These are phyloP conservation scores for Sporisorium exsertum DNA, from an alignment of 1,284 basidiomycete species.

Conservation along the genomic window DNA sequence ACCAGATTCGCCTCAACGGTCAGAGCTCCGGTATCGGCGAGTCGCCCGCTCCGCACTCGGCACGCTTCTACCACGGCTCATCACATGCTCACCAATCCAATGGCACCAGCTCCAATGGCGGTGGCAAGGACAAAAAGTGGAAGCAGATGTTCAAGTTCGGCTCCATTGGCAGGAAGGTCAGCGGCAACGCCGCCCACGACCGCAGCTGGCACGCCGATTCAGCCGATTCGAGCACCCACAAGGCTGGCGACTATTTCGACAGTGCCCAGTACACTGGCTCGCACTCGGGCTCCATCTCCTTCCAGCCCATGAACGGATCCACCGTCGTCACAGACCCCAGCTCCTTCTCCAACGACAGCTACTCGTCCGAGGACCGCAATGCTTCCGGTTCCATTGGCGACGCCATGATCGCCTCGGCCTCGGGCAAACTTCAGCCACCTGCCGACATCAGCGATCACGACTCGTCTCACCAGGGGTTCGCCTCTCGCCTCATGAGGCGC, in stretches of 20 bases:
- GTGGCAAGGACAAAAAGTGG: conserved; percentile 64
- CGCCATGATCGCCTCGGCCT: conserved; percentile 42
- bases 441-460: conserved; percentile 39
- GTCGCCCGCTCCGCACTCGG: conserved; percentile 28
- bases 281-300: conserved; percentile 38
- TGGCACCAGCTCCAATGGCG: conserved; percentile 24
- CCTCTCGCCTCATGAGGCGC: conserved; percentile 75
- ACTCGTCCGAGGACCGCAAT: conserved; percentile 50
- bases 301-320: conserved; percentile 57
- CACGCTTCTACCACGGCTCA: conserved; percentile 28
- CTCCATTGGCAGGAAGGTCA: conserved; percentile 57
- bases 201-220: conserved; percentile 42
- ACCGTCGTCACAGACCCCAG: conserved; percentile 60
- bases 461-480: conserved; percentile 33
- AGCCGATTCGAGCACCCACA: conserved; percentile 27
- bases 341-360: conserved; percentile 63
- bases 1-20: conserved; percentile 19
- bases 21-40: conserved; percentile 47
- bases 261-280: conserved; percentile 25
- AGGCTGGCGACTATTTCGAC: conserved; percentile 30
- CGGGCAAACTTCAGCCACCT: conserved; percentile 48
- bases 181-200: conserved; percentile 21
- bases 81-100: conserved; percentile 17
- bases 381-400: conserved; percentile 42
- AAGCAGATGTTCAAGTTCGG: conserved; percentile 67